Base-by-base conservation (phyloP, 2,329 filamentous ascomycete species). In the Fusarium denticulatum region DNA sequence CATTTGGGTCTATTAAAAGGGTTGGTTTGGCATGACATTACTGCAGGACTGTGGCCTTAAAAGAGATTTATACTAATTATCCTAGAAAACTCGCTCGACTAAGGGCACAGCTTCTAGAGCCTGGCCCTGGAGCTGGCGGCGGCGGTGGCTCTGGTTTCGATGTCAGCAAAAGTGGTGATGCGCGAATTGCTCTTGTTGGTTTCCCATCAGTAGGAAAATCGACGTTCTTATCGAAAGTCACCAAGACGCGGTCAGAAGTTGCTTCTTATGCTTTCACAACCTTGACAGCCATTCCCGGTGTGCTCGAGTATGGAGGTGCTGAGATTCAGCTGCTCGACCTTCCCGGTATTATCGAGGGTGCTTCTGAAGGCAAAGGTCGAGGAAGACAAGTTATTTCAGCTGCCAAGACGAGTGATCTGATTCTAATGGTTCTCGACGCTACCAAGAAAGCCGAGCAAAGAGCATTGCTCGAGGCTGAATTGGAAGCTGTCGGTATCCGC, bases 201-300 rank as follows among this genome's bases (percentile, higher is more conserved):
- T 99, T 99, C 78, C 96, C 97, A 0, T 99, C 97, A 0, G 96
- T 99, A 58, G 96, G 96, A 82, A 99, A 99, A 86, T 99, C 96
- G 6, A 99, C 96, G 0, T 98, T 99, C 81, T 83, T 99, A n/a
- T 98, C 95, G 55, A 98, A 98, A 81, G 97, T 99, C 81, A 99
- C 96, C 56, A 98, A 97, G 85, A 99, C 97, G 43, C 95, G 94
- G 80, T 97, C 95, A 57, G 96, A 98, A 82, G 95, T 98, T 34
- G 96, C 96, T 2, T 94, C 96, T 1, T 99, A 99, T 81, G 92
- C 96, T 64, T 99, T 99, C 89, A 99, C 96, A 16, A 99, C 96
- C 4, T 87, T 99, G 49, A 99, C 96, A 15, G 97, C 96, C 40
- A 99, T 99, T 76, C 96, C 96, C 3, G 96, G 96, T 76, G 97